Base-by-base conservation (phyloP, 345 rosid species). In the Anastatica hierochuntica region DNA sequence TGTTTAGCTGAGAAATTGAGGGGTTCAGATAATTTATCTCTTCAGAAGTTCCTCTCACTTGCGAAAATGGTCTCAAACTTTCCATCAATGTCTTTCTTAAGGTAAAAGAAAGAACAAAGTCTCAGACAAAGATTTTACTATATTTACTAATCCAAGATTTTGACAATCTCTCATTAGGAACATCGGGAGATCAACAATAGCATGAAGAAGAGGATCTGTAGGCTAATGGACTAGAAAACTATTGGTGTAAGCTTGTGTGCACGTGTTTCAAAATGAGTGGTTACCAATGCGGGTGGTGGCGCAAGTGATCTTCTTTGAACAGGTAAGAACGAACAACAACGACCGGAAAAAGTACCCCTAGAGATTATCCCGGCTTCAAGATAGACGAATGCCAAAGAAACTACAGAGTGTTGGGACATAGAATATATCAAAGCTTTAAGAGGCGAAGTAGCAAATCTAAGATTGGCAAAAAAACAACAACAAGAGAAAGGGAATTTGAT, bases 281-380 rank as follows among this genome's bases (percentile, higher is more conserved):
- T 77, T 89, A 34, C 94, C 95, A 0, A 69, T 85, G 54, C 77
- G 95, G 2, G 88, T 89, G 3, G 88, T 85, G 10, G 97, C 85
- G 45, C 97, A 89, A 69, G 94, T 81, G 19, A 95, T 89, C 60
- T 89, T 89, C 82, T 85, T 90, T 21, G 97, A 90, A 67, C 95
- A 84, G 50, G 74, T 79, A 44, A 67, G 80, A 72, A 78, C 83
- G 47, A 67, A 65, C 53, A 64, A 35, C 69, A 65, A 60, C 26
- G 1, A 68, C 74, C 0, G 82, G 81, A 12, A 75, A 62, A 72
- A 70, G 74, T 75, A 78, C 90, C 0, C 84, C 92, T n/a, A 1
- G 84, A 81, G 43, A 36, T 65, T 8, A 66, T 74, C 11, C 76
- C 86, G 0, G 53, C 62, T 14, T 87, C 98, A 1, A 79, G 88